Evolutionary conservation across 768 basidiomycete species (phyloP), one percentile per base, ranked within the genome.

Genomic region (Lentinula edodes): DNA sequence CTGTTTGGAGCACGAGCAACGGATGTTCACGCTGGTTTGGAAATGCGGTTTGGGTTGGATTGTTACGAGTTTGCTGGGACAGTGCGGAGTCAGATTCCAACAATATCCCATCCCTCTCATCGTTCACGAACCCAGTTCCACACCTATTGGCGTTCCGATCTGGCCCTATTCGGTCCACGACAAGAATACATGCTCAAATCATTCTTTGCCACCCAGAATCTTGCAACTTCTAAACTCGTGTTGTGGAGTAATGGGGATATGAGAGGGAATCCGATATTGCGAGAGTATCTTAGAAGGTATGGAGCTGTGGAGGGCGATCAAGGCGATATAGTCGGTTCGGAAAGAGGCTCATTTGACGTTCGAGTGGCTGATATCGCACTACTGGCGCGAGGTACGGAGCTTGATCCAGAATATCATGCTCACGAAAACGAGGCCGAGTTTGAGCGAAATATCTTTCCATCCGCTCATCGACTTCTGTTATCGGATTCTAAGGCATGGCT

Each of bases 21-120:
- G 38, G 87, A 90, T 63, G 80, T 97, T 9, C 89, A 95, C 60
- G 86, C 93, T 0, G 95, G 95, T 16, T 78, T 93, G 65, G 78
- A 85, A 2, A 79, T 98, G 78, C 81, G 83, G 57, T 78, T 91
- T 64, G 91, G 91, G 41, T 78, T 92, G 78, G 91, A 94, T 70
- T 98, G 96, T 74, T 98, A 95, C 70, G 87, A 93, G 70, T 95
- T 95, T 72, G 90, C 95, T 3, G 88, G 88, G 13, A 94, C 93
- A 15, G 83, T 98, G 23, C 84, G 82, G 56, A 60, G 59, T 45
- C 16, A 55, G 20, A 70, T 10, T 7, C 61, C 62, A 45, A 59
- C 56, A 52, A 57, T 51, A 9, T 76, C 1, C 69, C 32, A 39
- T 18, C 43, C 74, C 16, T 69, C 76, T 16, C 79, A 81, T 13